Evolutionary conservation across 805 yeast species (phyloP), one percentile per base, ranked within the genome.

Genomic region (Candida coleopterorum): DNA sequence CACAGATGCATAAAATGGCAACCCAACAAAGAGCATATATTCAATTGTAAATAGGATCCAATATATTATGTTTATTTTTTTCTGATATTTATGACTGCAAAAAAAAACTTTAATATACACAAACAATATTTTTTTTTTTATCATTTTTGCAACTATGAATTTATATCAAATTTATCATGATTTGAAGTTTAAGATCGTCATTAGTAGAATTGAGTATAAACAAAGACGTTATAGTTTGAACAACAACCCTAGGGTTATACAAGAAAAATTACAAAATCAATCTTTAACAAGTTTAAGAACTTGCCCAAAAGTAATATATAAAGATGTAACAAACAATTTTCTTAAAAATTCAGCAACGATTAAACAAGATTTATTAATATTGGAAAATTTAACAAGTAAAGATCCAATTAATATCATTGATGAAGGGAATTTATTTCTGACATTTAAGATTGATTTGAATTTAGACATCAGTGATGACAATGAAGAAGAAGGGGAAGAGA

Each of bases 1-100:
- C 77, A 37, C 80, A 77, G 52, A 77, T 85, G 71, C 97, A 90
- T 63, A 86, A 81, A 64, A 67, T 77, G 42, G 96, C 97, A 30
- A 79, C 88, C 56, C 78, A 87, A 32, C 88, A 86, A 64, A 82
- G 97, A 77, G 81, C 96, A 35, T 85, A 78, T 58, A 71, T 83
- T 46, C 74, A 67, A 22, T 35, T 35, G 33, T 34, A 34, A 34
- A 27, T 27, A 26, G 24, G 21, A 18, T n/a, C 7, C 7, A 7
- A 11, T 21, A 29, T 29, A 18, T 17, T 17, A 11, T n/a, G n/a
- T n/a, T n/a, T n/a, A n/a, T n/a, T n/a, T n/a, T n/a, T n/a, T n/a
- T n/a, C n/a, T n/a, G n/a, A 17, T 28, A 17, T 28, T 18, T 16
- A 7, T 6, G 17, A 15, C 25, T 32, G 35, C 35, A 24, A 32